phyloP scores from a whole-genome alignment of 2,329 filamentous ascomycete genomes.

The Dothideomycetidae sp. region DNA sequence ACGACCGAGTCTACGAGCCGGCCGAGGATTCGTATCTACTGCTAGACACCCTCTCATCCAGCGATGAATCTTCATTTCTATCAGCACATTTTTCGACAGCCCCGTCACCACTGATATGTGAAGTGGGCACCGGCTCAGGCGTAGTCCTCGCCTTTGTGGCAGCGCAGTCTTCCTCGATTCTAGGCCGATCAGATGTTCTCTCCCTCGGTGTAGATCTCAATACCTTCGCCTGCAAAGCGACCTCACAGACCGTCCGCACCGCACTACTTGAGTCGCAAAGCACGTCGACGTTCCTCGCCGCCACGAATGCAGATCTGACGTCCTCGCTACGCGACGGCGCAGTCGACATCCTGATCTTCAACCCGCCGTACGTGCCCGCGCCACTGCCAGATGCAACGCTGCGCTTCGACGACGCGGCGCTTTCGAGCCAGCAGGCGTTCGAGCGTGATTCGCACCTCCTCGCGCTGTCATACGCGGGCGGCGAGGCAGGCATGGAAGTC shows the following conservation, averaged over 20 bases:
- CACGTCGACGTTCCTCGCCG: constrained; percentile 36
- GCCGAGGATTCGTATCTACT: constrained; percentile 92
- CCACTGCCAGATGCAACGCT: constrained; percentile 25
- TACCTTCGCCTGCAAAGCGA: constrained; percentile 64
- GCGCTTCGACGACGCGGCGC: constrained; percentile 15
- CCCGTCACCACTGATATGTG: constrained; percentile 49
- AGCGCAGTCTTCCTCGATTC: constrained; percentile 57
- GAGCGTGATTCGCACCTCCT: constrained; percentile 74
- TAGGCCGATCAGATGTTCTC: constrained; percentile 56
- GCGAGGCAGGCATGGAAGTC: constrained; percentile 82
- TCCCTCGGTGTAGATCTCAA: constrained; percentile 76
- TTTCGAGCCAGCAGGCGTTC: constrained; percentile 32
- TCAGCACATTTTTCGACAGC: constrained; percentile 40
- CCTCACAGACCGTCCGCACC: constrained; percentile 48
- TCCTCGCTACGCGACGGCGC: constrained; percentile 41
- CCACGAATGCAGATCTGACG: constrained; percentile 56
- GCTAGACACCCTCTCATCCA: constrained; percentile 73
- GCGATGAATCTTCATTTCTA: constrained; percentile 55
- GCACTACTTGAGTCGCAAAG: constrained; percentile 28
- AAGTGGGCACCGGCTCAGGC: constrained; percentile 83
- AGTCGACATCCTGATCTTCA: constrained; percentile 85
- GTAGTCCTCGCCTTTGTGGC: constrained; percentile 82
- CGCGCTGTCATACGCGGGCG: constrained; percentile 77
- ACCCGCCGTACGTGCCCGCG: constrained; percentile 81
- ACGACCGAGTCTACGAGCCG: constrained; percentile 82